Percentiles rank a stretch among this genome's conserved stretches.
Conservation (phyloP, 2,329 filamentous ascomycete species). For the Calonectria naviculata region DNA sequence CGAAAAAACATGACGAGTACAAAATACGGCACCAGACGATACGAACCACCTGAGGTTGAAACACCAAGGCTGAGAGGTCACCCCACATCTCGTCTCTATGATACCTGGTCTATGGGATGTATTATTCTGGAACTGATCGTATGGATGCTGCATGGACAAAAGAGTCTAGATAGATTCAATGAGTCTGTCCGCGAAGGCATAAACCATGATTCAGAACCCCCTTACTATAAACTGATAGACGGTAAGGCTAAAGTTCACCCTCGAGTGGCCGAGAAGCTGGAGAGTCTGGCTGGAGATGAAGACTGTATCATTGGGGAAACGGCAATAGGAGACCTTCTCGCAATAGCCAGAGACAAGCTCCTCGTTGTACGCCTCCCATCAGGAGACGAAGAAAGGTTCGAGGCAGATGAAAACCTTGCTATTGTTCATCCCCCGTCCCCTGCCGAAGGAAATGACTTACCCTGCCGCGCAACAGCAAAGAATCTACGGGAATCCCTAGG, state of each 20-base stretch:
- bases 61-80: neutral
- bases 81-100: slow-evolving; percentile 31
- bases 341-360: neutral
- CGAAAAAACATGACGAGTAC: neutral
- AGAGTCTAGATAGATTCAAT: slow-evolving; percentile 10
- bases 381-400: neutral
- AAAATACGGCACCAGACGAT: slow-evolving; percentile 1
- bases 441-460: neutral
- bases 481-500: neutral
- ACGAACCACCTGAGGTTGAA: slow-evolving; percentile 4
- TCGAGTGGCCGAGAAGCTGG: neutral
- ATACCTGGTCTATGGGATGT: slow-evolving; percentile 43
- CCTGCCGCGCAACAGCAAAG: neutral
- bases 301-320: neutral
- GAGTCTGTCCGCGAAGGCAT: neutral
- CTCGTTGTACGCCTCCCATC: slow-evolving; percentile 3
- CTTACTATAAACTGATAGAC: neutral
- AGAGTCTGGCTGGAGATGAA: neutral
- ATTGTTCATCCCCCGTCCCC: neutral
- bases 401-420: neutral
- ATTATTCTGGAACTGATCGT: slow-evolving; percentile 38
- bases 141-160: slow-evolving; percentile 34
- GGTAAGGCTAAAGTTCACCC: neutral
- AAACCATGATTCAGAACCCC: neutral
- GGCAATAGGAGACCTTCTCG: neutral